These are phyloP conservation scores for Saccharomyces mikatae DNA, from an alignment of 805 yeast species.

Conservation along the genomic window DNA sequence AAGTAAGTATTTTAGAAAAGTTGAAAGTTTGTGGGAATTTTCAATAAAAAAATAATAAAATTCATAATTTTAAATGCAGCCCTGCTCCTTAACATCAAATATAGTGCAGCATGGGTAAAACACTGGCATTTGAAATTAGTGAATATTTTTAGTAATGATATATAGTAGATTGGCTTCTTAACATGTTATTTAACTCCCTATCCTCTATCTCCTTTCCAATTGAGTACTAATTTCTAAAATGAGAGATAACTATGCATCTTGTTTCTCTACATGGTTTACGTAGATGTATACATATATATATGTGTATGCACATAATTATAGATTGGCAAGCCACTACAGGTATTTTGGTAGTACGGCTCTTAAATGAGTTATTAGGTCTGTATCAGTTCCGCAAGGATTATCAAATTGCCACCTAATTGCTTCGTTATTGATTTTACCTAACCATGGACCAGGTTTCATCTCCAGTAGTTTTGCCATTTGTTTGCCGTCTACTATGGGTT, in stretches of 20 bases:
- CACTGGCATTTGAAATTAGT: neutral
- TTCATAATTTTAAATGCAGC: neutral
- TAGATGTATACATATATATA: neutral
- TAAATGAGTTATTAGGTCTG: slow-evolving; percentile 45
- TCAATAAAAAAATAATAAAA: neutral
- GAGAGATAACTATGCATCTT: neutral
- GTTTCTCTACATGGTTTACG: neutral
- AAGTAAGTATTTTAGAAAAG: too few relatives aligned
- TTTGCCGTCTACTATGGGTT: slow-evolving; percentile 73
- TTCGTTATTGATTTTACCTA: slow-evolving; percentile 47
- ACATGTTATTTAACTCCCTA: neutral
- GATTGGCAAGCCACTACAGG: slow-evolving; percentile 1
- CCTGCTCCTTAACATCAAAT: neutral
- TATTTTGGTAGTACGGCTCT: slow-evolving; percentile 21
- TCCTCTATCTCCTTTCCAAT: neutral
- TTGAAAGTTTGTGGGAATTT: too few relatives aligned
- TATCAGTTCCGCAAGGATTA: slow-evolving; percentile 47
- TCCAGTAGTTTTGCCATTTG: slow-evolving; percentile 43
- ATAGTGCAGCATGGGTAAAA: neutral
- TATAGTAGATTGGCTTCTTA: neutral
- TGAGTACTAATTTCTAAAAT: too few relatives aligned
- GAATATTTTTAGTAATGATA: neutral
- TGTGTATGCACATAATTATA: too few relatives aligned
- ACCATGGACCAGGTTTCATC: slow-evolving; percentile 82
- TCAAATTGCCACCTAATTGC: slow-evolving; percentile 73